Evolutionary conservation across 2,329 filamentous ascomycete species (phyloP).

Genomic region (Calonectria henricotiae): DNA sequence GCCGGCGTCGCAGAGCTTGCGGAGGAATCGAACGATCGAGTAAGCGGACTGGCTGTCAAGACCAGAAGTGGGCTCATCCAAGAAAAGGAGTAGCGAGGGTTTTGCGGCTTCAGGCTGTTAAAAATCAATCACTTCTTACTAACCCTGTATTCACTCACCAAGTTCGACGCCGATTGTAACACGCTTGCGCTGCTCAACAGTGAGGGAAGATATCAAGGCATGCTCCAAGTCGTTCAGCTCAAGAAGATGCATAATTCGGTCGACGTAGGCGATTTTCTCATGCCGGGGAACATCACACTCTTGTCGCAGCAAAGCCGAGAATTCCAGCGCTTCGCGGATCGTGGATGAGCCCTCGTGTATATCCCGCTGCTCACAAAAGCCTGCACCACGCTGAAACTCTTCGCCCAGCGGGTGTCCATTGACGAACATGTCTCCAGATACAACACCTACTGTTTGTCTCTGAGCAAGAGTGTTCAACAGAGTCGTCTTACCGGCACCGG

Average conservation of each 20-base stretch:
- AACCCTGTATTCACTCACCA: conserved; percentile 43
- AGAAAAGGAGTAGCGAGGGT: conserved; percentile 72
- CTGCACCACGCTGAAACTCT: conserved; percentile 84
- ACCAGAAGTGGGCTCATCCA: conserved; percentile 73
- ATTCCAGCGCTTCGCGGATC: conserved; percentile 75
- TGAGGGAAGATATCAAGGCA: conserved; percentile 72
- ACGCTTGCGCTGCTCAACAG: conserved; percentile 70
- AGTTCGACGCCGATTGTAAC: conserved; percentile 71
- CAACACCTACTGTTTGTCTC: conserved; percentile 80
- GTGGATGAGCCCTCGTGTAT: conserved; percentile 76
- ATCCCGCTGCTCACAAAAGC: conserved; percentile 75
- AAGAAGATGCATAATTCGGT: conserved; percentile 75
- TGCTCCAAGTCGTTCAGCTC: conserved; percentile 77
- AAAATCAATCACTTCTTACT: neutral
- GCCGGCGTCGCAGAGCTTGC: conserved; percentile 70
- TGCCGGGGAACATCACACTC: conserved; percentile 67
- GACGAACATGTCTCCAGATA: conserved; percentile 83
- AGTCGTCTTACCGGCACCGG: conserved; percentile 87
- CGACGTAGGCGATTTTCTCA: conserved; percentile 78
- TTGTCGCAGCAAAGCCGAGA: conserved; percentile 76
- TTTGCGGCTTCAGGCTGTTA: conserved; percentile 58
- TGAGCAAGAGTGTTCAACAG: conserved; percentile 84
- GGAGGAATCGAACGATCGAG: conserved; percentile 72
- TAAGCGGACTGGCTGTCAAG: conserved; percentile 71
- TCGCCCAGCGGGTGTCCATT: conserved; percentile 78